Conservation (phyloP, 1,284 basidiomycete species). For the Psilocybe mexicana region DNA sequence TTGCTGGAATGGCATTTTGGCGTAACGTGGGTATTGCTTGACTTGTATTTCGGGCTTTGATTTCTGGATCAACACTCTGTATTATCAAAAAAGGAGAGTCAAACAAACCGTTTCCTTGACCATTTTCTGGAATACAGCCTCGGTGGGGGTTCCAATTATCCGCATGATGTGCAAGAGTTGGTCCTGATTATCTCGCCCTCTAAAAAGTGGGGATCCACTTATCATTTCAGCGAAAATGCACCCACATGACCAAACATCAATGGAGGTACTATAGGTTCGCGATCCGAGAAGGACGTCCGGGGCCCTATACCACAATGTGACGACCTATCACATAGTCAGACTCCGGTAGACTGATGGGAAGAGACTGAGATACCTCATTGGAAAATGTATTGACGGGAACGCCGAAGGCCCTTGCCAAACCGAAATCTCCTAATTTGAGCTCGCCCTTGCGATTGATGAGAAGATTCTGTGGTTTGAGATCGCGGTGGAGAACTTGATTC, state of each 20-base stretch:
- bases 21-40: conserved; percentile 88
- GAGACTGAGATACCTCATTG: conserved; percentile 69
- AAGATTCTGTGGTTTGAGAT: conserved; percentile 97
- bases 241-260: conserved; percentile 99
- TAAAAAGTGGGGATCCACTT: conserved; percentile 94
- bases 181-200: conserved; percentile 97
- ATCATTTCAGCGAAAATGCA: conserved; percentile 99
- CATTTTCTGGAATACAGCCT: conserved; percentile 88
- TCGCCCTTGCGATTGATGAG: conserved; percentile 97
- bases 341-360: conserved; percentile 1
- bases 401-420: conserved; percentile 92
- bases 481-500: conserved; percentile 96
- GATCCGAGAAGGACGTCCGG: conserved; percentile 98
- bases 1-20: conserved; percentile 87
- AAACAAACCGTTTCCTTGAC: conserved; percentile 79
- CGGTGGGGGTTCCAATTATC: conserved; percentile 94
- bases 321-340: conserved; percentile 60
- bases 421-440: conserved; percentile 96
- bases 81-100: not conserved
- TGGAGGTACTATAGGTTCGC: conserved; percentile 96
- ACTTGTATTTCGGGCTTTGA: conserved; percentile 86
- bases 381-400: conserved; percentile 97
- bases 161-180: conserved; percentile 98
- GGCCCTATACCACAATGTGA: conserved; percentile 99
- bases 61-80: conserved; percentile 7